A percentile compares a stretch with the other conserved stretches of the same genome.
phyloP scores from a whole-genome alignment of 129 eudicot genomes.

The Glebionis coronaria region DNA sequence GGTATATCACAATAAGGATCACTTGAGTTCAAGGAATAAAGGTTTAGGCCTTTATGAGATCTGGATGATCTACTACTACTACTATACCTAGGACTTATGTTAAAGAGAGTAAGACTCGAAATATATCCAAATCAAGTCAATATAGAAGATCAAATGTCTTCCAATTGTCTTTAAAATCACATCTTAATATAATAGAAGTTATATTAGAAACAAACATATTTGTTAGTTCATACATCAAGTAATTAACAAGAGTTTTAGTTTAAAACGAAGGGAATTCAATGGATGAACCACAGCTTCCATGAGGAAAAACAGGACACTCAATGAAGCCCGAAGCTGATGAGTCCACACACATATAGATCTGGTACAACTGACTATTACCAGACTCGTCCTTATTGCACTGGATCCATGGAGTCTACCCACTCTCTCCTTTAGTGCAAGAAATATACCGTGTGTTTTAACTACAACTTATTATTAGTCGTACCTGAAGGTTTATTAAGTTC shows the following conservation, averaged over 20 bases:
- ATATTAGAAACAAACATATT: slow-evolving; percentile 2
- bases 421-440: slow-evolving; percentile 24
- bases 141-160: no score
- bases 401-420: slow-evolving; percentile 58
- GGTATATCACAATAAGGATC: no score
- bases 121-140: no score
- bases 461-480: background rate
- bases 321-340: slow-evolving; percentile 52
- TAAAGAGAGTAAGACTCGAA: no score
- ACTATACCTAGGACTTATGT: no score
- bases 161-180: background rate
- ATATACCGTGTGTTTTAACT: no score
- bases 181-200: slow-evolving; percentile 1
- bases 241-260: background rate
- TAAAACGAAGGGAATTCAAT: slow-evolving; percentile 62
- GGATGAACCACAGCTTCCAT: slow-evolving; percentile 53
- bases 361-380: slow-evolving; percentile 67
- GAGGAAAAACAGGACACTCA: slow-evolving; percentile 66
- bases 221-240: background rate
- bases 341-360: slow-evolving; percentile 71
- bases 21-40: no score
- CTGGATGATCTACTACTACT: no score
- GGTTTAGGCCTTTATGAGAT: no score
- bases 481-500: no score
- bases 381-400: slow-evolving; percentile 65